A percentile compares a stretch with the other conserved stretches of the same genome.
phyloP scores from a whole-genome alignment of 176 grass and related monocot species.

The Carex littledalei region DNA sequence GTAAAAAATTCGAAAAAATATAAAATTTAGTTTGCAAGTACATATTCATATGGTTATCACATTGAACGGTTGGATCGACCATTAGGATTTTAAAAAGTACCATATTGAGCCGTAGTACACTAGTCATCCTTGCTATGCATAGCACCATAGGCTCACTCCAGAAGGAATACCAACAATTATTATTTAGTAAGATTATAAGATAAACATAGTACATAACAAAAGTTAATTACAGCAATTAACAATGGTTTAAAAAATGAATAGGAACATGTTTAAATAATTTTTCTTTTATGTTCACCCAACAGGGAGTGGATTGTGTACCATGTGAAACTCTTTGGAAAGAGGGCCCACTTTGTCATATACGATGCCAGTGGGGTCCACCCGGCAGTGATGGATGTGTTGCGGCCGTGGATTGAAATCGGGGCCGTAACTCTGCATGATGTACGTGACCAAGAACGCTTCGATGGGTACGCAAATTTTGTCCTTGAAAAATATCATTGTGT shows the following conservation, averaged over 20 bases:
- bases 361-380: slow-evolving; percentile 69
- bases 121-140: no score
- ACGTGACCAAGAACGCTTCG: slow-evolving; percentile 57
- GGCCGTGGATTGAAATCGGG: slow-evolving; percentile 61
- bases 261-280: neutral
- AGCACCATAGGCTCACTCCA: no score
- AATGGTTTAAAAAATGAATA: neutral
- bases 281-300: slow-evolving; percentile 2
- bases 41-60: no score
- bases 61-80: no score
- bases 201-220: neutral
- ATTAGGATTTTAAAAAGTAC: no score
- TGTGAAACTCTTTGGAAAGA: slow-evolving; percentile 51
- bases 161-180: neutral
- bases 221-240: neutral
- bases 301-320: slow-evolving; percentile 92
- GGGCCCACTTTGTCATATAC: slow-evolving; percentile 70
- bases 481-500: no score
- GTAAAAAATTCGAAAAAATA: no score
- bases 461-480: slow-evolving; percentile 20
- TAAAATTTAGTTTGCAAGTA: no score
- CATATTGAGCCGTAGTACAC: no score
- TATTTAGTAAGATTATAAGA: neutral
- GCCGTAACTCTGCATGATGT: slow-evolving; percentile 62
- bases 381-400: slow-evolving; percentile 52